These are phyloP conservation scores for Trichocomaceae sp. DNA, from an alignment of 2,329 filamentous ascomycete species.

Conservation along the genomic window DNA sequence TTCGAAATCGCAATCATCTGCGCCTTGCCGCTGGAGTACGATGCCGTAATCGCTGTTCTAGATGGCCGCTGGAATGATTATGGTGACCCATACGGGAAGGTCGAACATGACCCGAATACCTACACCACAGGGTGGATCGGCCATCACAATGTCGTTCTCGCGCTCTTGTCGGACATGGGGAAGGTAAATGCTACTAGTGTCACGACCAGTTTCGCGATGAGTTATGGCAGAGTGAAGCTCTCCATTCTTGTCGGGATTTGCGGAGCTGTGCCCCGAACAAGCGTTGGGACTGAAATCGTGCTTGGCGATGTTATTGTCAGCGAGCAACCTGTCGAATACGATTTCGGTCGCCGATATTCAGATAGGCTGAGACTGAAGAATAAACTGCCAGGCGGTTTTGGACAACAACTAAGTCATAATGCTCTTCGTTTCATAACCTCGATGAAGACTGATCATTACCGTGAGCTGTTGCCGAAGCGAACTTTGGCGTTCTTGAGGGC, in stretches of 20 bases:
- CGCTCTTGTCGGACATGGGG: constrained; percentile 17
- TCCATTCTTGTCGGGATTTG: constrained; percentile 19
- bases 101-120: not conserved
- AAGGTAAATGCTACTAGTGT: constrained; percentile 7
- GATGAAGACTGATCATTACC: not conserved
- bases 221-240: constrained; percentile 16
- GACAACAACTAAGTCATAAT: not conserved
- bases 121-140: constrained; percentile 19
- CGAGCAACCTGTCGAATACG: constrained; percentile 18
- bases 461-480: not conserved
- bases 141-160: constrained; percentile 18
- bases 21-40: not conserved
- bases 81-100: not conserved
- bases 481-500: not conserved
- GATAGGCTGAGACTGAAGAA: not conserved
- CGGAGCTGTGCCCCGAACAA: constrained; percentile 13
- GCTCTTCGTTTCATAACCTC: not conserved
- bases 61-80: not conserved
- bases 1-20: not conserved
- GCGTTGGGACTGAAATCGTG: constrained; percentile 12
- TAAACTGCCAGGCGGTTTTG: not conserved
- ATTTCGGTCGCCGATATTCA: constrained; percentile 16
- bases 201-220: constrained; percentile 2
- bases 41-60: not conserved
- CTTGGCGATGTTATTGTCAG: constrained; percentile 26